These are phyloP conservation scores for Porcisia hertigi DNA, from an alignment of 208 protist genomes.

Conservation along the genomic window DNA sequence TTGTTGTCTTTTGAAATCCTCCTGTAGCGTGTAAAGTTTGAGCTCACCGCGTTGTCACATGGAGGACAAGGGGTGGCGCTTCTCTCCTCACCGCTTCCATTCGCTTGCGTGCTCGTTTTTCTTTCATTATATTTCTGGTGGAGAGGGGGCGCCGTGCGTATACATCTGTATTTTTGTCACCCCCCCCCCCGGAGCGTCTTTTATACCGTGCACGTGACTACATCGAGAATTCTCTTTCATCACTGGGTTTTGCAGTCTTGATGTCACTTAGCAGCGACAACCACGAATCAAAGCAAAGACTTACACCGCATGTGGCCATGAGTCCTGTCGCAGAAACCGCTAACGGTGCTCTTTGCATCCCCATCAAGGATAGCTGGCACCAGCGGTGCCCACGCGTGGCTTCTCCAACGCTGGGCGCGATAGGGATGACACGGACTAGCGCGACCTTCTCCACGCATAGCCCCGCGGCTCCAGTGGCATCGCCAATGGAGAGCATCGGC, in stretches of 20 bases:
- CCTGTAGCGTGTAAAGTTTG: background rate
- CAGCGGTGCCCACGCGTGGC: background rate
- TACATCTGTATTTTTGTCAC: too few species aligned
- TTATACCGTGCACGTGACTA: background rate
- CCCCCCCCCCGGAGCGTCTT: background rate
- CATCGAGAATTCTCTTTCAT: background rate
- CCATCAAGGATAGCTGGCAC: background rate
- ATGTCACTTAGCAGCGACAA: background rate
- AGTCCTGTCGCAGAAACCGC: background rate
- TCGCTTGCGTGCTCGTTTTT: conserved; percentile 2
- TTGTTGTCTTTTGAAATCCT: too few species aligned
- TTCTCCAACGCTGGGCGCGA: background rate
- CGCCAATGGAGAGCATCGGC: conserved; percentile 35
- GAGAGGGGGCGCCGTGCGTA: background rate
- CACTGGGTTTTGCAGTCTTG: background rate
- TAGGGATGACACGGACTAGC: background rate
- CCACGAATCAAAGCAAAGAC: background rate
- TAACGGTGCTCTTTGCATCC: background rate
- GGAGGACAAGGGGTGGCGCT: background rate
- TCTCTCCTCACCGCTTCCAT: conserved; percentile 1
- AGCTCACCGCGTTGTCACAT: background rate
- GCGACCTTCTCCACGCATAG: background rate
- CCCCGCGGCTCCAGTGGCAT: background rate
- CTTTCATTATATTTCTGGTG: background rate
- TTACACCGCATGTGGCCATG: background rate